Evolutionary conservation across 306 rosid species (phyloP), one percentile per base, ranked within the genome.

Genomic region (Vicia villosa): DNA sequence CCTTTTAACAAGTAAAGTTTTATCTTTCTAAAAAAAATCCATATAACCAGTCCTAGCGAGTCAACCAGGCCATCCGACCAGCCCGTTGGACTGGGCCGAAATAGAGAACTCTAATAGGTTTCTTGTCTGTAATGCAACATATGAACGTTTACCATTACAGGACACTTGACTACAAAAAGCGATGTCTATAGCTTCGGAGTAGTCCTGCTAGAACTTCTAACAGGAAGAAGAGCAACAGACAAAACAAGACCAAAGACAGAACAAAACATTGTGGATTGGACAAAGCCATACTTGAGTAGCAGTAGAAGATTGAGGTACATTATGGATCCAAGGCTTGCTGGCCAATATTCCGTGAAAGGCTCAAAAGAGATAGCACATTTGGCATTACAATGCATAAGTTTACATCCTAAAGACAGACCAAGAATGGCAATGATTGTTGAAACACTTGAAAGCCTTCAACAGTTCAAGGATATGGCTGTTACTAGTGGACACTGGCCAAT

Each of bases 341-440:
- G 99, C 11, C 99, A 88, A 71, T 94, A 91, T 76, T 88, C 99
- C 1, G 96, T 87, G 12, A 94, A 94, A 58, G 97, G 99, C 14
- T 72, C 96, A 9, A 90, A 88, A 73, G 92, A 84, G 45, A 82
- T 87, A 76, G 96, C 97, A 10, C 82, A 64, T 74, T 73, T 94
- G 77, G 89, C 95, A 15, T 72, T 78, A 50, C 92, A 90, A 11
- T 90, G 91, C 85, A 74, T 85, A 61, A 88, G 87, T 69, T 45
- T 88, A 83, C 87, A 80, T 55, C 97, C 99, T 47, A 94, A 91
- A 82, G 96, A 87, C 74, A 88, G 99, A 77, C 92, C 97, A 26
- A 91, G 80, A 77, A 95, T 89, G 95, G 55, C 89, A 46, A 71
- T 75, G 6, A 81, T 87, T 69, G 91, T 95, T 72, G 89, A 95